Base-by-base conservation (phyloP, 2,329 filamentous ascomycete genomes). In the Chaetomium strumarium region DNA sequence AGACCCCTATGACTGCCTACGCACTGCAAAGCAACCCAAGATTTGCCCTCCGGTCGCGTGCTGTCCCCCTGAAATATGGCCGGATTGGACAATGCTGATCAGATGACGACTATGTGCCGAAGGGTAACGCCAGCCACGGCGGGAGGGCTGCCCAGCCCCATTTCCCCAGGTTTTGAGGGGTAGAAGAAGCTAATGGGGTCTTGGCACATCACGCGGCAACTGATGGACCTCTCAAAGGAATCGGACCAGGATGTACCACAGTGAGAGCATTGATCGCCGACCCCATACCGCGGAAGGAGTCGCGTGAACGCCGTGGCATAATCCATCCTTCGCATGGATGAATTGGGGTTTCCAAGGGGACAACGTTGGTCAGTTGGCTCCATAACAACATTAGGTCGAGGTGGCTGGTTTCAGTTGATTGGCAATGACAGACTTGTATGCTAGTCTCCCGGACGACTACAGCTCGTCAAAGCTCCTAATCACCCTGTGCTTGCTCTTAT, bases 381-480 rank as follows among this genome's bases (percentile, higher is more conserved):
- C 24, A 24, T 24, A 24, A 24, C 24, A 24, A 24, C 24, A 24
- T 4, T 24, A 7, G 24, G 24, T 24, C 24, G 24, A 24, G 24
- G 24, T 4, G 4, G 24, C 4, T 24, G 24, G 24, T 7, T 24
- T 24, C 24, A 24, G 24, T 24, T 24, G 24, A 7, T 4, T 24
- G 24, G 24, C 24, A 24, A 24, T 24, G 24, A 24, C 24, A 24
- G 7, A 24, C 24, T 7, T 7, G 24, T 24, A 24, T 24, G 24
- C 24, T n/a, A n/a, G n/a, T n/a, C n/a, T n/a, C n/a, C n/a, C n/a
- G n/a, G n/a, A n/a, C n/a, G n/a, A 24, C 24, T 48, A 60, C 34
- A 62, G 49, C 49, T 64, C 62, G 14, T 62, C 63, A 56, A 75
- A 68, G 44, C 57, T 65, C 31, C 50, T 56, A 43, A 69, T 59